Evolutionary conservation across 768 basidiomycete genomes (phyloP).

Genomic region (Tylopilus subfusipes): DNA sequence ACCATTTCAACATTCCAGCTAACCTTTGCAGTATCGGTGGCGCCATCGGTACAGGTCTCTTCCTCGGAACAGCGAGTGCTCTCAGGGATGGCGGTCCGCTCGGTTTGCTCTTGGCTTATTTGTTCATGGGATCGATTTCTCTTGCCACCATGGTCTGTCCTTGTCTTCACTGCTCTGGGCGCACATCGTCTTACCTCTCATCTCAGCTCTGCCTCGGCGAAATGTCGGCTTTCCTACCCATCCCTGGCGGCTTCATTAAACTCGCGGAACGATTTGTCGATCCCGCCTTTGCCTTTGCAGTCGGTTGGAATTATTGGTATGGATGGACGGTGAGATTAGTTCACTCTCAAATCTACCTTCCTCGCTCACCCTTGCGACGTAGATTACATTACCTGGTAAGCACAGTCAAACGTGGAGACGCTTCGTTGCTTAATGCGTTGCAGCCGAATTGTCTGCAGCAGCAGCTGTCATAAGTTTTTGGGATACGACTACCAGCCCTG

Average conservation of each 20-base stretch:
- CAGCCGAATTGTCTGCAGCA: slow-evolving; percentile 1
- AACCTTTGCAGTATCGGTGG: not conserved
- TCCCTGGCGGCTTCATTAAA: slow-evolving; percentile 2
- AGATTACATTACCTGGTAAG: not conserved
- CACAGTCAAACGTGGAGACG: too few relatives aligned
- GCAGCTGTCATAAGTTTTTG: not conserved
- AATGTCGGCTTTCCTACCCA: not conserved
- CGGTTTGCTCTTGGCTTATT: not conserved
- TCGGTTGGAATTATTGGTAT: slow-evolving; percentile 5
- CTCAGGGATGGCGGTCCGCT: slow-evolving; percentile 1
- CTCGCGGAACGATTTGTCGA: slow-evolving; percentile 1
- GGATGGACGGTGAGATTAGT: not conserved
- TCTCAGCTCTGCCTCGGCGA: slow-evolving; percentile 1
- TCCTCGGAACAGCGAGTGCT: not conserved
- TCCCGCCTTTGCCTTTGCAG: slow-evolving; percentile 4
- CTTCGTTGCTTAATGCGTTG: not conserved
- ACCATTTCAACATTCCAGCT: not conserved
- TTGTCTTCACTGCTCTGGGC: not conserved
- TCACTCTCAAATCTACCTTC: not conserved
- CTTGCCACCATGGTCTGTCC: not conserved
- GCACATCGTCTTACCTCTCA: not conserved
- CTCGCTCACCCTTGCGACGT: not conserved
- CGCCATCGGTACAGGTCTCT: slow-evolving; percentile 1
- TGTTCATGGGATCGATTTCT: not conserved
- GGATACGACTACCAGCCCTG: not conserved